phyloP scores from a whole-genome alignment of 2,329 filamentous ascomycete species.

The Stachybotrys chartarum region DNA sequence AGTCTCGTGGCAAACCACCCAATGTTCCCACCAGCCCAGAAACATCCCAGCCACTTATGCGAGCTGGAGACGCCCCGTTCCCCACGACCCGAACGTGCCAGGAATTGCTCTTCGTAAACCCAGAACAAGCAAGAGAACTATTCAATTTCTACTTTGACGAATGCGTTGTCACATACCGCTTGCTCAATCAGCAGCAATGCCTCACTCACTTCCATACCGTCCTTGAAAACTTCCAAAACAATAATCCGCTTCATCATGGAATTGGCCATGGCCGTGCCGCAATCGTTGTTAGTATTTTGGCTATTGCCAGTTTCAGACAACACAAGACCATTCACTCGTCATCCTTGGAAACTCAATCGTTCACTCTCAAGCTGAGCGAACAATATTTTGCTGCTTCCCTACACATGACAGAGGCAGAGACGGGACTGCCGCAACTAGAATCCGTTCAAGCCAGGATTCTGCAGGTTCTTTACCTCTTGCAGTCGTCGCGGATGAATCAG shows the following conservation, averaged over 20 bases:
- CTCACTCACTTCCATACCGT: slow-evolving; percentile 37
- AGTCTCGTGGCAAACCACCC: too few species aligned
- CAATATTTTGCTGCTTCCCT: slow-evolving; percentile 14
- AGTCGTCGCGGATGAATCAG: slow-evolving; percentile 14
- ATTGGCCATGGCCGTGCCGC: slow-evolving; percentile 38
- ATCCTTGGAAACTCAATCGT: neutral
- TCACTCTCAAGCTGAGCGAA: slow-evolving; percentile 13
- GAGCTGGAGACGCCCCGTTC: slow-evolving; percentile 45
- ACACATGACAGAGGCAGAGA: slow-evolving; percentile 13
- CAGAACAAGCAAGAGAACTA: slow-evolving; percentile 9
- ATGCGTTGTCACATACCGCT: slow-evolving; percentile 51
- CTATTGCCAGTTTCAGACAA: slow-evolving; percentile 38
- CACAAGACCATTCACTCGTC: slow-evolving; percentile 21
- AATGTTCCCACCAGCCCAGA: slow-evolving; percentile 14
- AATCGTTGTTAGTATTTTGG: slow-evolving; percentile 38
- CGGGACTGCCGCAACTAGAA: slow-evolving; percentile 15
- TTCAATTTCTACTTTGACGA: slow-evolving; percentile 47
- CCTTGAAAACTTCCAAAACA: slow-evolving; percentile 24
- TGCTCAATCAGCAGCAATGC: slow-evolving; percentile 45
- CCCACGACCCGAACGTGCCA: slow-evolving; percentile 27
- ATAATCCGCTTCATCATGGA: slow-evolving; percentile 25
- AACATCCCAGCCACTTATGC: slow-evolving; percentile 34
- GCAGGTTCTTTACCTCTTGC: slow-evolving; percentile 14
- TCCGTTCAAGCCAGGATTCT: slow-evolving; percentile 12
- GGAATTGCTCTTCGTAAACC: slow-evolving; percentile 10